Evolutionary conservation across 2,329 filamentous ascomycete species (phyloP), one percentile per base, ranked within the genome.

Genomic region (Zasmidium cellare): DNA sequence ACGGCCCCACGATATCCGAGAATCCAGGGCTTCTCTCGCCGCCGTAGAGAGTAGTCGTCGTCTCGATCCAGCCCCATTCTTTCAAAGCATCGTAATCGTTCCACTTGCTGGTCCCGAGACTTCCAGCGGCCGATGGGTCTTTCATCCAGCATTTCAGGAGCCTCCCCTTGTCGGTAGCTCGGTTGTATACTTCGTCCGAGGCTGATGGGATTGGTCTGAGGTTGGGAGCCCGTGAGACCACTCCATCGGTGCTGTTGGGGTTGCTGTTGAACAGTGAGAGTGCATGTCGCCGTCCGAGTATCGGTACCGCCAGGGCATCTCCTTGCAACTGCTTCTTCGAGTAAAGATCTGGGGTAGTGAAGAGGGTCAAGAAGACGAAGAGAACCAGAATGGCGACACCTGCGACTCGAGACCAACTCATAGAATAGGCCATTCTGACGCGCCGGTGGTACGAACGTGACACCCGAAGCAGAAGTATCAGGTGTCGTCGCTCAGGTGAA

Each of bases 31-130:
- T 22, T 3, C 18, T 35, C 23, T 53, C 51, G 3, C 51, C 51
- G 11, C 18, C 22, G 11, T 19, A 18, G 1, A 19, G 19, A 1
- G 11, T 20, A n/a, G 24, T 25, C 22, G 38, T 28, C 9, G 41
- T 53, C 11, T 28, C 51, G 6, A 18, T 28, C 51, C 51, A 53
- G 11, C 41, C 51, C 51, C 51, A 53, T 22, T 46, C 23, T 19
- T 49, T 28, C 16, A 49, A 19, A 2, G 23, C 20, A 11, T 28
- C 38, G 41, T 41, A 46, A 20, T 46, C 44, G 18, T 25, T 35
- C 51, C 51, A 53, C 16, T 38, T 35, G 48, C 48, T 51, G 2
- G 3, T 38, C 2, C 23, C 48, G 2, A 35, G 48, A 19, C 2
- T 11, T 9, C 25, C 48, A 2, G 48, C 48, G 12, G 18, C 12